Base-by-base conservation (phyloP, 768 basidiomycete genomes). In the Botryobasidium botryosum region DNA sequence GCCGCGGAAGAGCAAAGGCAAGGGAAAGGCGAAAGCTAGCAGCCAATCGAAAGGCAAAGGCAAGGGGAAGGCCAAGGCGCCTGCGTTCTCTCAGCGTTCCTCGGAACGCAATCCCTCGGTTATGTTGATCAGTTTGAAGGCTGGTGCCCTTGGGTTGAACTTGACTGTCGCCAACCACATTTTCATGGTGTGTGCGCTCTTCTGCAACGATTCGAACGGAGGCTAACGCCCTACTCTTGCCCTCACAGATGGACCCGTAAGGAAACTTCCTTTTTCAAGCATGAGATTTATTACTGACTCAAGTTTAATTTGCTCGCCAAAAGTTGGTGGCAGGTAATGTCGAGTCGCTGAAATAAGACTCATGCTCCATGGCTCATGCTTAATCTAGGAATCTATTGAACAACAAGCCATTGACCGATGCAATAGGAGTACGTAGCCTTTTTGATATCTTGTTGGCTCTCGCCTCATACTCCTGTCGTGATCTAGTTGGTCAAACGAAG, bases 131-230 rank as follows among this genome's bases (percentile, higher is more conserved):
- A 88, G 86, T 5, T 64, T 90, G 53, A 90, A 87, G 62, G 77
- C 63, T 57, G 87, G 87, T 17, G 85, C 87, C 4, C 67, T 91
- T 26, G 87, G 87, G 6, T 61, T 91, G 44, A 90, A 91, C 59
- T 60, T 90, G 51, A 90, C 86, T 52, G 85, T 80, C 17, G 87
- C 86, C 1, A 87, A 87, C 53, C 83, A 88, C 57, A 82, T 61
- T 6, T 62, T 58, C 44, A 42, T 62, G 49, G 59, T 61, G 40
- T 49, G 57, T 55, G 18, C 23, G n/a, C n/a, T 20, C 31, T 17
- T 39, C 13, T 39, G 25, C 17, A 13, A n/a, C 29, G 18, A 15
- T 24, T 46, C 24, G 35, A 50, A 26, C 6, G 23, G 35, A 33
- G 3, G 23, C 27, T 41, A n/a, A 36, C 35, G 3, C 12, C 18